Evolutionary conservation across 2,329 filamentous ascomycete species (phyloP).

Genomic region (Exophiala dermatitidis): DNA sequence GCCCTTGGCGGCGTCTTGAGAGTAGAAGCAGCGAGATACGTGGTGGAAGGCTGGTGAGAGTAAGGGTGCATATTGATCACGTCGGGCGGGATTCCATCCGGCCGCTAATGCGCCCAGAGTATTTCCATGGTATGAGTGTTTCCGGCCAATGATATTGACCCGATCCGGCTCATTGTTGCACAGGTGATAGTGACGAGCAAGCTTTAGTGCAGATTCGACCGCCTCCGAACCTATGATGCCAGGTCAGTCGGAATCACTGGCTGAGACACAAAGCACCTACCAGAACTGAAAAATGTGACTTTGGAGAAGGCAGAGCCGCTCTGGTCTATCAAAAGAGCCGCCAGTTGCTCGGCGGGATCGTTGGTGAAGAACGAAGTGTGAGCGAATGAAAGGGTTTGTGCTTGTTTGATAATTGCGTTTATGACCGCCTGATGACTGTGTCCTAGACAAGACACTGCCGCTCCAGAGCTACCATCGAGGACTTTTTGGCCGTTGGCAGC

Average conservation of each 20-base stretch:
- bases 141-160: conserved; percentile 38
- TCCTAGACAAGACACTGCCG: conserved; percentile 60
- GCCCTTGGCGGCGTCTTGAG: conserved; percentile 28
- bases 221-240: conserved; percentile 46
- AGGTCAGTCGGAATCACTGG: background rate
- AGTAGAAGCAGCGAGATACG: conserved; percentile 29
- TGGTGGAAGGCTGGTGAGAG: conserved; percentile 9
- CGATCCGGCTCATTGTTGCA: conserved; percentile 34
- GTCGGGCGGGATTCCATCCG: conserved; percentile 31
- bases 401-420: conserved; percentile 54
- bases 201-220: conserved; percentile 43
- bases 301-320: conserved; percentile 48
- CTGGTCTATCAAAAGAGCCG: conserved; percentile 42
- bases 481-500: conserved; percentile 51
- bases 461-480: conserved; percentile 68
- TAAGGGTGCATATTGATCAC: conserved; percentile 31
- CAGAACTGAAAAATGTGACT: conserved; percentile 50
- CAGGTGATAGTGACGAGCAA: conserved; percentile 43
- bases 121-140: conserved; percentile 47
- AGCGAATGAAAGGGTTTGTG: conserved; percentile 54
- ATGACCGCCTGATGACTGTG: conserved; percentile 48
- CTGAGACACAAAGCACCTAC: background rate
- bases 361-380: conserved; percentile 54
- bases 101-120: conserved; percentile 42
- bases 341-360: conserved; percentile 47